Conservation (phyloP, 192 early-diverging fungal species). For the Dissophora ornata region DNA sequence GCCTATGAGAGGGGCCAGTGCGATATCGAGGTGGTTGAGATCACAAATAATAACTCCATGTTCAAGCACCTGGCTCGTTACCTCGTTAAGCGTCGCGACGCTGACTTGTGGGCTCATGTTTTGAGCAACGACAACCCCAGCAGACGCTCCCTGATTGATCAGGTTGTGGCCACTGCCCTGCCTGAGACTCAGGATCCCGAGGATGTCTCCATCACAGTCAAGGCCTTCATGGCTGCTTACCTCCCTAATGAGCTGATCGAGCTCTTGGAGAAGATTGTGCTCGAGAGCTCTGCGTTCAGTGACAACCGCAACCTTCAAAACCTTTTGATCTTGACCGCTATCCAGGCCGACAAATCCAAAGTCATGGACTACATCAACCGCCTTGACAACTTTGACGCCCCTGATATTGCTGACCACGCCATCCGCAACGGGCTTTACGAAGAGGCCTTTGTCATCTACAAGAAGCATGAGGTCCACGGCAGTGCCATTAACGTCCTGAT, state of each 20-base stretch:
- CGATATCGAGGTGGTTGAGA: constrained; percentile 92
- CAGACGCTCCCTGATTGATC: constrained; percentile 92
- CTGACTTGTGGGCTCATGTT: constrained; percentile 86
- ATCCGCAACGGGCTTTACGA: constrained; percentile 90
- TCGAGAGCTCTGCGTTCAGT: constrained; percentile 92
- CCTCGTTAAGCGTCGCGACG: constrained; percentile 89
- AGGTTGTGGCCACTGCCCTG: constrained; percentile 91
- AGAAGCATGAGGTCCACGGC: constrained; percentile 90
- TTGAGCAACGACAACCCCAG: constrained; percentile 82
- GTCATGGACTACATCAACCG: constrained; percentile 96
- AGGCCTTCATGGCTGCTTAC: constrained; percentile 98
- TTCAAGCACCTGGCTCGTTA: constrained; percentile 99
- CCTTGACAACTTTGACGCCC: constrained; percentile 96
- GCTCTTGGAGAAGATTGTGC: constrained; percentile 94
- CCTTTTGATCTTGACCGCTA: constrained; percentile 95
- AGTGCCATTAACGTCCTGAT: constrained; percentile 93
- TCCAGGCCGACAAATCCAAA: constrained; percentile 86
- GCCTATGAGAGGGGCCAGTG: constrained; percentile 96
- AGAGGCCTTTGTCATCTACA: constrained; percentile 97
- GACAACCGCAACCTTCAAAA: constrained; percentile 98
- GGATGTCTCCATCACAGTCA: constrained; percentile 97
- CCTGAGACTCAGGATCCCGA: constrained; percentile 97
- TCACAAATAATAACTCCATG: constrained; percentile 98
- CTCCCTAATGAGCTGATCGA: constrained; percentile 97
- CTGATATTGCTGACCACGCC: constrained; percentile 97